Conservation (phyloP, 768 basidiomycete species). For the Holtermannia corniformis region DNA sequence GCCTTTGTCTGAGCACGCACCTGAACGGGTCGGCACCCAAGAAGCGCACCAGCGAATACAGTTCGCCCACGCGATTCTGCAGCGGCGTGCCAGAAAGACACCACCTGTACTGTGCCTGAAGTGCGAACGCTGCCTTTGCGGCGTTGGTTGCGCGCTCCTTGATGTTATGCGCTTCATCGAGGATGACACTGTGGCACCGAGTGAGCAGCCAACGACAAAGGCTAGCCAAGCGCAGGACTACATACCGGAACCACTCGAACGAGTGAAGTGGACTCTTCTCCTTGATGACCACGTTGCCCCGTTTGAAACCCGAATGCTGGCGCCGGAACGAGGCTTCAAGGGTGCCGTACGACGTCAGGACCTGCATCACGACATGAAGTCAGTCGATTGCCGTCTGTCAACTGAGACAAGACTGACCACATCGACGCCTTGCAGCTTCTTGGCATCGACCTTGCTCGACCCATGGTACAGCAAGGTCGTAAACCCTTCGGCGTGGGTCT, state of each 20-base stretch:
- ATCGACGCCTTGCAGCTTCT: conserved; percentile 71
- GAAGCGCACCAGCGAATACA: conserved; percentile 84
- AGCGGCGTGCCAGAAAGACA: conserved; percentile 93
- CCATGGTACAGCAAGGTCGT: conserved; percentile 91
- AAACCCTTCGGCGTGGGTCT: conserved; percentile 69
- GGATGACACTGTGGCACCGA: conserved; percentile 44
- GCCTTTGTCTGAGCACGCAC: too few relatives aligned
- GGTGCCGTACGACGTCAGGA: conserved; percentile 60
- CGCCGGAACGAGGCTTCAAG: conserved; percentile 87
- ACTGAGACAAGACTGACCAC: conserved; percentile 55
- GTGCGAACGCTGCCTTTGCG: conserved; percentile 90
- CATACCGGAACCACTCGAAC: conserved; percentile 66
- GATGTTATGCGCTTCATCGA: conserved; percentile 97
- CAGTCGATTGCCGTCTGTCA: too few relatives aligned
- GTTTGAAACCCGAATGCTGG: conserved; percentile 84
- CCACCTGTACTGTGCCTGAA: conserved; percentile 74
- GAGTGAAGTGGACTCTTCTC: conserved; percentile 78
- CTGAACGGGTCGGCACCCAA: conserved; percentile 66
- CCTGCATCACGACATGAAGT: conserved; percentile 14
- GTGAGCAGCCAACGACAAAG: conserved; percentile 7
- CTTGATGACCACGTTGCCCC: conserved; percentile 70
- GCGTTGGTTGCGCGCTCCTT: conserved; percentile 92
- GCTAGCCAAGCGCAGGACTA: not conserved
- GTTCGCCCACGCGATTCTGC: conserved; percentile 96
- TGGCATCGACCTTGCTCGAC: conserved; percentile 56